Percentiles rank a stretch among this genome's conserved stretches.
Evolutionary conservation across 352 stramenopile genomes (phyloP).

Genomic region (Pythium brassicae): DNA sequence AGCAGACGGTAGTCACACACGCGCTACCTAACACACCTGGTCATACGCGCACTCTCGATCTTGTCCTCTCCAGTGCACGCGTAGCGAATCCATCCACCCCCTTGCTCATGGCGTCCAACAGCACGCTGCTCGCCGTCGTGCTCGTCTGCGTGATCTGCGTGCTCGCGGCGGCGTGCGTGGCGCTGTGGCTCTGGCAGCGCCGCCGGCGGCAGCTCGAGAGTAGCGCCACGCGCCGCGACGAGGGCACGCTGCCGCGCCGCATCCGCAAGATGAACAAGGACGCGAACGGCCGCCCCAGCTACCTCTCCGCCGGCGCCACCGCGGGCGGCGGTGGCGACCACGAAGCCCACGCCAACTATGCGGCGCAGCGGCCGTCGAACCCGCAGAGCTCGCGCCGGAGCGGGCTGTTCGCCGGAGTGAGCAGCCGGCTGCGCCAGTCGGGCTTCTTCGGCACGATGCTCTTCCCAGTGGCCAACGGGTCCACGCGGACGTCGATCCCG

Average conservation of each 20-base stretch:
- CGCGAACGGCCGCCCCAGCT: constrained; percentile 8
- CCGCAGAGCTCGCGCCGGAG: background rate
- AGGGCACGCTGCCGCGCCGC: constrained; percentile 10
- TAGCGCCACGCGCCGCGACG: background rate
- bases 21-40: too few species aligned
- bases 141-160: constrained; percentile 12
- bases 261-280: constrained; percentile 17
- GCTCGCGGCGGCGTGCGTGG: constrained; percentile 3
- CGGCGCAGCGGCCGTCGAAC: background rate
- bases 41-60: too few species aligned
- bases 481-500: too few species aligned
- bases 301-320: too few species aligned
- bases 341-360: background rate
- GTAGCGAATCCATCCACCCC: too few species aligned
- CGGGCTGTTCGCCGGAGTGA: constrained; percentile 4
- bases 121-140: constrained; percentile 10
- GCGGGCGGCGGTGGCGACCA: background rate
- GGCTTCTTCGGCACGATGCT: constrained; percentile 9
- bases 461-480: background rate
- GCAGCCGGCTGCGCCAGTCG: constrained; percentile 11
- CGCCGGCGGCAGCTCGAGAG: background rate
- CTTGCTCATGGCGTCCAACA: constrained; percentile 5
- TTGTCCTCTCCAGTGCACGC: too few species aligned
- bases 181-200: constrained; percentile 14
- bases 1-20: too few species aligned